Conservation (phyloP, 75 land plant genomes). For the Picea glauca region DNA sequence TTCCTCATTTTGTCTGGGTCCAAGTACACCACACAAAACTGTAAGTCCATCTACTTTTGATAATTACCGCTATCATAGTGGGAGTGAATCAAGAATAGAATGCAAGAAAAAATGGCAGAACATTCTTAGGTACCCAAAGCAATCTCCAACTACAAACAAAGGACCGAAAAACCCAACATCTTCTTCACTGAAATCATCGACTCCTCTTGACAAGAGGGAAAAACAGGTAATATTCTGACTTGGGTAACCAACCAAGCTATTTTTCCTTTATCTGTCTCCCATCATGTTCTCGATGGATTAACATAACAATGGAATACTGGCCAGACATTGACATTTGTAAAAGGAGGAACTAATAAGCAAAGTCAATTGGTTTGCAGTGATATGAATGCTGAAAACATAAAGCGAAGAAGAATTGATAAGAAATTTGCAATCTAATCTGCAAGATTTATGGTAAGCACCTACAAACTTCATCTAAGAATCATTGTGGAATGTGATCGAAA, state of each 20-base stretch:
- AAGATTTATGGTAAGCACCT: background rate
- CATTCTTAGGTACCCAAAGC: background rate
- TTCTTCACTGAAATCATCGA: conserved; percentile 1
- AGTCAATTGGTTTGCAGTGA: conserved; percentile 5
- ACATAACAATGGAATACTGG: background rate
- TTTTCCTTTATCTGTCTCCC: too few species aligned
- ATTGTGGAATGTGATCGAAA: background rate
- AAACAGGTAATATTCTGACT: background rate
- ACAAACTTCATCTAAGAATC: background rate
- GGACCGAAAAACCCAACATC: background rate
- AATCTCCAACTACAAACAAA: too few species aligned
- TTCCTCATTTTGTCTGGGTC: background rate
- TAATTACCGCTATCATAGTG: background rate
- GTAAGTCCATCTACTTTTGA: conserved; percentile 4
- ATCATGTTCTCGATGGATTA: too few species aligned
- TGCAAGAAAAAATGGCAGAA: conserved; percentile 11
- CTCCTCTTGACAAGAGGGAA: conserved; percentile 5
- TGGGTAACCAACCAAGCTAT: too few species aligned
- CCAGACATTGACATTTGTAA: conserved; percentile 9
- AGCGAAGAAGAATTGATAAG: background rate
- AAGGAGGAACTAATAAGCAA: background rate
- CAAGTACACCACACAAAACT: background rate
- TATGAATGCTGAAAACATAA: background rate
- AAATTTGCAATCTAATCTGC: background rate
- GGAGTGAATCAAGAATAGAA: conserved; percentile 1